These are phyloP conservation scores for Colletotrichum sp. DNA, from an alignment of 2,329 filamentous ascomycete genomes.

Conservation along the genomic window DNA sequence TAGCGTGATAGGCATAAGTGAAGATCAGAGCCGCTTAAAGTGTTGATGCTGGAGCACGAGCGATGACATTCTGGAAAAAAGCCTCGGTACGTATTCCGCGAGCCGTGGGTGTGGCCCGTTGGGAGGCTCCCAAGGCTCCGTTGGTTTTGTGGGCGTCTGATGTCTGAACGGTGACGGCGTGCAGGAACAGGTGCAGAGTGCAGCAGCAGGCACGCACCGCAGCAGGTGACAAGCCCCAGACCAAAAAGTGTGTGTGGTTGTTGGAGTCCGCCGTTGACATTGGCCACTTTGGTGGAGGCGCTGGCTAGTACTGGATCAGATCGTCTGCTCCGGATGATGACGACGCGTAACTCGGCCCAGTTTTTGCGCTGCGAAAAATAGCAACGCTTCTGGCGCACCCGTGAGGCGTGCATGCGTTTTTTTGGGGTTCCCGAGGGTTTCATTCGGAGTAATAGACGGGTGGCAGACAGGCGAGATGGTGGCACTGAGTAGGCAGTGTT, in stretches of 20 bases:
- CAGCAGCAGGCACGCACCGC: neutral
- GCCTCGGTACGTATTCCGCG: neutral
- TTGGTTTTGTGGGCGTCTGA: neutral
- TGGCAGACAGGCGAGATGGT: conserved; percentile 1
- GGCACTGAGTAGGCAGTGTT: conserved; percentile 10
- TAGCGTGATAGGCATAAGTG: neutral
- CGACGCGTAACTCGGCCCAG: conserved; percentile 19
- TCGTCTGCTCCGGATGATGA: neutral
- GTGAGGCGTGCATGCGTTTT: neutral
- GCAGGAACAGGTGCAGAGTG: neutral
- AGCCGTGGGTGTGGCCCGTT: neutral
- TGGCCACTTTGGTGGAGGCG: neutral
- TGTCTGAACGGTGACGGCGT: neutral
- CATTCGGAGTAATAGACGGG: conserved; percentile 9
- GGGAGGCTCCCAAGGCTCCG: neutral
- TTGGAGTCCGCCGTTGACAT: neutral
- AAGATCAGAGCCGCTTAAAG: neutral
- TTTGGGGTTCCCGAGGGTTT: conserved; percentile 1
- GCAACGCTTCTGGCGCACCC: neutral
- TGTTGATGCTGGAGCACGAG: neutral
- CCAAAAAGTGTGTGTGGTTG: neutral
- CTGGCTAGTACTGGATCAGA: neutral
- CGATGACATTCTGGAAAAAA: neutral
- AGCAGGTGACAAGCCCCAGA: neutral
- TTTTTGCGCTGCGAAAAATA: conserved; percentile 20